Percentiles rank a stretch among this genome's conserved stretches.
These are phyloP conservation scores for Neurospora sp. DNA, from an alignment of 495 filamentous ascomycete genomes.

Conservation along the genomic window DNA sequence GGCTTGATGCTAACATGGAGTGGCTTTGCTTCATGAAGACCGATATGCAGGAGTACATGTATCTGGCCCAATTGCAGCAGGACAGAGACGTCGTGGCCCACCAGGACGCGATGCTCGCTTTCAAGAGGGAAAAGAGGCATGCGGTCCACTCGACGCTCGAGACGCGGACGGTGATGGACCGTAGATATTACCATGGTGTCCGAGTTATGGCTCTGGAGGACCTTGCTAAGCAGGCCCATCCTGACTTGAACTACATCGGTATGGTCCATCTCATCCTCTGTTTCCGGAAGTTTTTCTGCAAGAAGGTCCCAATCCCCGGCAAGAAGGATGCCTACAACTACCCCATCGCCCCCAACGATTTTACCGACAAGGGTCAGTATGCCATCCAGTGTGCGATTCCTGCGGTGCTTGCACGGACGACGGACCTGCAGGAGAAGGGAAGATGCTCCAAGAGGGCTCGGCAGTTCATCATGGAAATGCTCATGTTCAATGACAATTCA, in stretches of 20 bases:
- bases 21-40: slow-evolving; percentile 76
- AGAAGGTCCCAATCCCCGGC: slow-evolving; percentile 28
- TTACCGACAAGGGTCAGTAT: slow-evolving; percentile 73
- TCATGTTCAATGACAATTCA: slow-evolving; percentile 88
- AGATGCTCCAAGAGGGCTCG: slow-evolving; percentile 67
- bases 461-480: slow-evolving; percentile 72
- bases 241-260: slow-evolving; percentile 64
- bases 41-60: slow-evolving; percentile 90
- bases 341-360: slow-evolving; percentile 82
- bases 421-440: slow-evolving; percentile 50
- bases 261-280: slow-evolving; percentile 71
- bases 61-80: slow-evolving; percentile 91
- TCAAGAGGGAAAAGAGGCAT: slow-evolving; percentile 39
- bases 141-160: slow-evolving; percentile 77
- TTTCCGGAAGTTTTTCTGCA: slow-evolving; percentile 83
- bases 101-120: slow-evolving; percentile 55
- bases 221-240: slow-evolving; percentile 57
- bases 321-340: slow-evolving; percentile 38
- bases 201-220: slow-evolving; percentile 69
- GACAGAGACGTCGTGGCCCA: slow-evolving; percentile 95
- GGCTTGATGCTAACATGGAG: slow-evolving; percentile 96
- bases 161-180: slow-evolving; percentile 79
- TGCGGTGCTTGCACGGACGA: slow-evolving; percentile 62
- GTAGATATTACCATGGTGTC: slow-evolving; percentile 87
- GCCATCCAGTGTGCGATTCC: slow-evolving; percentile 73